Evolutionary conservation across 1,284 basidiomycete genomes (phyloP).

Genomic region (Heterobasidion parviporum): DNA sequence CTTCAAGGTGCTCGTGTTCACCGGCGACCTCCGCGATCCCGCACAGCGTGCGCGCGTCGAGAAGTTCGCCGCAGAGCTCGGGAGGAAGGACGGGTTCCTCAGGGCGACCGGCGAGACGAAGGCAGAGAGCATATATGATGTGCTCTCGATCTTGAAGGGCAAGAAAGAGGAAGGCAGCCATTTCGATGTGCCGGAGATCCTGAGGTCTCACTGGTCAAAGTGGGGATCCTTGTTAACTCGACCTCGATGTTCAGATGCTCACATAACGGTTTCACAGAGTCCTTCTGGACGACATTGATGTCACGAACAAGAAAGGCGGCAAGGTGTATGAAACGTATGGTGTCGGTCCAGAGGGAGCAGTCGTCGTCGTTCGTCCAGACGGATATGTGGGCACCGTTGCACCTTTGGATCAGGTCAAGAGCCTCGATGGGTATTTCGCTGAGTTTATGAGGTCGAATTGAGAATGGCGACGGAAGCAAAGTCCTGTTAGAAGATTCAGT

Average conservation of each 20-base stretch:
- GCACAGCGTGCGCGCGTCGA: conserved; percentile 31
- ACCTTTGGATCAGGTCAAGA: conserved; percentile 34
- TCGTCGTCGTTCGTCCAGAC: conserved; percentile 67
- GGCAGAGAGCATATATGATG: conserved; percentile 25
- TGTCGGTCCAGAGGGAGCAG: conserved; percentile 43
- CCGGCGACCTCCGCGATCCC: conserved; percentile 40
- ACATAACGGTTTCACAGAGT: conserved; percentile 14
- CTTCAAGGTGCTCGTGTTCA: conserved; percentile 70
- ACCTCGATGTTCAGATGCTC: neutral
- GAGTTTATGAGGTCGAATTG: conserved; percentile 23
- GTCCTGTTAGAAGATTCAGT: too few relatives aligned
- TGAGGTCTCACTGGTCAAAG: conserved; percentile 65
- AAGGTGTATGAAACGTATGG: conserved; percentile 43
- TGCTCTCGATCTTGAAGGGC: conserved; percentile 41
- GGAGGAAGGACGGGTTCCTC: conserved; percentile 29
- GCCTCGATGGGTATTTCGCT: conserved; percentile 47
- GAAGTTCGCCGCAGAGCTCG: conserved; percentile 35
- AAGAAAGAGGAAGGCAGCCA: conserved; percentile 40
- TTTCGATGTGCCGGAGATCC: conserved; percentile 37
- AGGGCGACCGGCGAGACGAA: conserved; percentile 17
- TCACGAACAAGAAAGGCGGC: conserved; percentile 26
- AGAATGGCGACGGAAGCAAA: neutral
- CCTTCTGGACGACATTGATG: conserved; percentile 27
- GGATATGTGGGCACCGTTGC: conserved; percentile 61
- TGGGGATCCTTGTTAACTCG: conserved; percentile 20